These are phyloP conservation scores for Ceratocystis alfenasii DNA, from an alignment of 2,329 filamentous ascomycete genomes.

Conservation along the genomic window DNA sequence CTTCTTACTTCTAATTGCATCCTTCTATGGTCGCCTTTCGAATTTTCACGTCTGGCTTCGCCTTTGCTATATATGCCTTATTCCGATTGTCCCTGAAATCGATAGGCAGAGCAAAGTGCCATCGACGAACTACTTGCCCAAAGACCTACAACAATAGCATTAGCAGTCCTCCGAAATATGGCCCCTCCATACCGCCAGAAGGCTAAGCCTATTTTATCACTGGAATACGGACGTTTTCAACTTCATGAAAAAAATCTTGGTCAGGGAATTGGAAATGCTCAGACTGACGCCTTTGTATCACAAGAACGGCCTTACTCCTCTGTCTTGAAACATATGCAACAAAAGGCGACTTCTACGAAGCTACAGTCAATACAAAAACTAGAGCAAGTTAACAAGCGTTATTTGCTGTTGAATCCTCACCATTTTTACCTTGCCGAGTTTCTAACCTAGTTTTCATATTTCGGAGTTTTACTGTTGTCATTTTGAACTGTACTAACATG, in stretches of 20 bases:
- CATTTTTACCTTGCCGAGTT: not conserved
- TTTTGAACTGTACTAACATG: not conserved
- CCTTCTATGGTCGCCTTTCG: no score
- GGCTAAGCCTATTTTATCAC: conserved; percentile 1
- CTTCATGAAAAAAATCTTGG: not conserved
- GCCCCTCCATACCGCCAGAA: not conserved
- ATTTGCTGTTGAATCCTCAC: not conserved
- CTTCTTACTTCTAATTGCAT: no score
- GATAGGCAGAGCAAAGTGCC: no score
- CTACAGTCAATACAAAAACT: not conserved
- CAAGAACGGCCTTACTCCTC: conserved; percentile 2
- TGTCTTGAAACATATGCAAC: conserved; percentile 1
- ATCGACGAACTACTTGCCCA: no score
- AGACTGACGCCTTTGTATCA: not conserved
- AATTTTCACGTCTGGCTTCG: no score
- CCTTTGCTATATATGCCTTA: no score
- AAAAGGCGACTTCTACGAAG: not conserved
- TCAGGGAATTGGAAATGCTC: not conserved
- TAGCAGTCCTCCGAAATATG: not conserved
- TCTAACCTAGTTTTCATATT: not conserved
- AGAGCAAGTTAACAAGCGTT: conserved; percentile 12
- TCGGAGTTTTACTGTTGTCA: not conserved
- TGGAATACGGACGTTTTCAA: not conserved
- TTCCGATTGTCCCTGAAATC: no score
- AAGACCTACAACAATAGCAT: no score